phyloP scores from a whole-genome alignment of 768 basidiomycete species.

The Pisolithus marmoratus region DNA sequence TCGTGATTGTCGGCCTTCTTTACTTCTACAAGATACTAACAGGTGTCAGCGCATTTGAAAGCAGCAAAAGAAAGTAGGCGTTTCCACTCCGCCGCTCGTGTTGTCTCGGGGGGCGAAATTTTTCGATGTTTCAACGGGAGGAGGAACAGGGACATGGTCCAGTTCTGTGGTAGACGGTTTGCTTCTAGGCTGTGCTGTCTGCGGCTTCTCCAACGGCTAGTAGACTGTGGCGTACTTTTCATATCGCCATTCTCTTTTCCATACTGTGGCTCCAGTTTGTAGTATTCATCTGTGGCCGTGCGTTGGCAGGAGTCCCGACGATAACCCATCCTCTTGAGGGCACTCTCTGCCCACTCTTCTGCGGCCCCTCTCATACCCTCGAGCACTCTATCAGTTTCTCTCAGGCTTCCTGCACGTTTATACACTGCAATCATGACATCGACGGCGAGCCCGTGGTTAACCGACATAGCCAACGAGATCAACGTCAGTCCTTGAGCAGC shows the following conservation, averaged over 20 bases:
- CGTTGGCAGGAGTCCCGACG: not conserved
- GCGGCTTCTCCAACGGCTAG: not conserved
- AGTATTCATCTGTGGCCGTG: conserved; percentile 6
- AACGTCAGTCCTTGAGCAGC: conserved; percentile 24
- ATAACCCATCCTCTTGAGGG: not conserved
- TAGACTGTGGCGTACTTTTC: not conserved
- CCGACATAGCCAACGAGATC: conserved; percentile 35
- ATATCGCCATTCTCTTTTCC: not conserved
- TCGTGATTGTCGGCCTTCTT: conserved; percentile 48
- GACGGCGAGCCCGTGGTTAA: conserved; percentile 39
- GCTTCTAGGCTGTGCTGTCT: not conserved
- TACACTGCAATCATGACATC: conserved; percentile 38
- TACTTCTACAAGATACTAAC: conserved; percentile 76
- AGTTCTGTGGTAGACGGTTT: not conserved
- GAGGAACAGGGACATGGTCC: conserved; percentile 8
- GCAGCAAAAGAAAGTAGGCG: conserved; percentile 3
- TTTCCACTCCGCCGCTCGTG: conserved; percentile 24
- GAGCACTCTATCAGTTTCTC: conserved; percentile 34
- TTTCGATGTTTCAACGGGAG: conserved; percentile 12
- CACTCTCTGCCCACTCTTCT: conserved; percentile 19
- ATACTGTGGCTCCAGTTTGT: not conserved
- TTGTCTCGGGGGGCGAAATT: conserved; percentile 25
- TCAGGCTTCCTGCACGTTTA: conserved; percentile 27
- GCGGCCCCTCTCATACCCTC: conserved; percentile 34
- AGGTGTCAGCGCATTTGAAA: not conserved